phyloP scores from a whole-genome alignment of 2,329 filamentous ascomycete species.

The Pseudofabraea citricarpa region DNA sequence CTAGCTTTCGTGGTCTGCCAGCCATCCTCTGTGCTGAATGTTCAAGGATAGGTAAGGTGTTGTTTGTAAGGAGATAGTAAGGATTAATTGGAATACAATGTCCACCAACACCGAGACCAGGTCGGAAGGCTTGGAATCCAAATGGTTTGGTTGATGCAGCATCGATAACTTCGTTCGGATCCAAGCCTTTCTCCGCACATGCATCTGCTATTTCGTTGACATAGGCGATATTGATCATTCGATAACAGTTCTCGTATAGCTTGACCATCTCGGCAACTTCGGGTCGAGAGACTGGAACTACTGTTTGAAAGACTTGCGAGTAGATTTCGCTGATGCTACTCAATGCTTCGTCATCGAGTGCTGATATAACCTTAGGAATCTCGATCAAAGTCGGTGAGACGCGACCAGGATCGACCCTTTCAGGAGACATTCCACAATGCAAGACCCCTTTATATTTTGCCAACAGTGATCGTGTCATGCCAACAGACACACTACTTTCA shows the following conservation, averaged over 20 bases:
- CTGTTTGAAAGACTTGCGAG: slow-evolving; percentile 37
- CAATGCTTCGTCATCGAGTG: slow-evolving; percentile 40
- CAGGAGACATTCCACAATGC: slow-evolving; percentile 44
- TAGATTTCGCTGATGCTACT: slow-evolving; percentile 39
- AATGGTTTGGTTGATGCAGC: slow-evolving; percentile 47
- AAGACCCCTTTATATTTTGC: slow-evolving; percentile 36
- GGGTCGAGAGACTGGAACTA: slow-evolving; percentile 43
- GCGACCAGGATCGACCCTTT: slow-evolving; percentile 47
- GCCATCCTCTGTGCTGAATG: background rate
- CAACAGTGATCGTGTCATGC: slow-evolving; percentile 46
- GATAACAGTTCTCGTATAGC: slow-evolving; percentile 52
- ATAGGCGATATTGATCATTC: slow-evolving; percentile 50
- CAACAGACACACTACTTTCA: slow-evolving; percentile 49
- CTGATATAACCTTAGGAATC: slow-evolving; percentile 50
- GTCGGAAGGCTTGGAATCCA: slow-evolving; percentile 43
- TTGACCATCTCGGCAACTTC: slow-evolving; percentile 55
- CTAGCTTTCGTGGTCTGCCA: background rate
- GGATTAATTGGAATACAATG: slow-evolving; percentile 53
- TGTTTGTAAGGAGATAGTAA: slow-evolving; percentile 45
- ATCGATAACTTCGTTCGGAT: slow-evolving; percentile 43
- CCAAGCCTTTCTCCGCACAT: slow-evolving; percentile 38
- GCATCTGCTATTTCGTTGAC: slow-evolving; percentile 53
- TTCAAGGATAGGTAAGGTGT: slow-evolving; percentile 39
- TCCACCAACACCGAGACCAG: slow-evolving; percentile 46
- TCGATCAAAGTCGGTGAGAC: slow-evolving; percentile 32